A percentile compares a stretch with the other conserved stretches of the same genome.
Conservation (phyloP, 345 rosid species). For the Linum trigynum region DNA sequence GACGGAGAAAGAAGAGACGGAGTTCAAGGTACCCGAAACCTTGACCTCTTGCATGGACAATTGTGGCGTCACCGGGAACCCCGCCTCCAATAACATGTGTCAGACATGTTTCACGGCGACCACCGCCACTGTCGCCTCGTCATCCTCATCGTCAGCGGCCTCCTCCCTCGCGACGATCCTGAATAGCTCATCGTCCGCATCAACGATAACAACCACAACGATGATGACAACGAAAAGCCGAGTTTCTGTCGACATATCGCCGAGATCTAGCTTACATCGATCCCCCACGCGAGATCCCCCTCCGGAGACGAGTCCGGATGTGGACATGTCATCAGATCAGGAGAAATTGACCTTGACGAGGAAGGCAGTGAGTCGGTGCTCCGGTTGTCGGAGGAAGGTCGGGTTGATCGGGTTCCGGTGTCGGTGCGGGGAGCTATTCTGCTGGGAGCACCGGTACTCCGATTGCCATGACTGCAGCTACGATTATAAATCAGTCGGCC, state of each 20-base stretch:
- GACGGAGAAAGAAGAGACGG: constrained; percentile 5
- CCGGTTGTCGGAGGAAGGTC: constrained; percentile 73
- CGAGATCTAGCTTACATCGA: constrained; percentile 46
- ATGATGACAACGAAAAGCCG: background rate
- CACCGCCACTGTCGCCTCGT: constrained; percentile 25
- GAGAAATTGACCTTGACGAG: constrained; percentile 28
- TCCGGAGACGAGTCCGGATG: background rate
- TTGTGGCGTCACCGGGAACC: constrained; percentile 80
- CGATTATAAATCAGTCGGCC: constrained; percentile 82
- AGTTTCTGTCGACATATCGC: constrained; percentile 29
- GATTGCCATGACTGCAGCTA: constrained; percentile 92
- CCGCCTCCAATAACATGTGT: constrained; percentile 92
- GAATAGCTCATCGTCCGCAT: background rate
- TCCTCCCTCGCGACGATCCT: background rate
- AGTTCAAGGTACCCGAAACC: constrained; percentile 51
- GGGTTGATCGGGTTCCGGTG: constrained; percentile 96
- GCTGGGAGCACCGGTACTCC: constrained; percentile 87
- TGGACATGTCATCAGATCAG: constrained; percentile 11
- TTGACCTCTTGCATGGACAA: constrained; percentile 61
- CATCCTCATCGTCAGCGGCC: background rate
- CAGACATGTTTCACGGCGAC: constrained; percentile 84
- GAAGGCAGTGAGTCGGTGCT: constrained; percentile 70
- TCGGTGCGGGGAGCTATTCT: constrained; percentile 90
- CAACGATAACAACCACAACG: background rate
- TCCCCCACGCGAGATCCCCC: constrained; percentile 14